Evolutionary conservation across 75 land plant species (phyloP).

Genomic region (Picea sitchensis): DNA sequence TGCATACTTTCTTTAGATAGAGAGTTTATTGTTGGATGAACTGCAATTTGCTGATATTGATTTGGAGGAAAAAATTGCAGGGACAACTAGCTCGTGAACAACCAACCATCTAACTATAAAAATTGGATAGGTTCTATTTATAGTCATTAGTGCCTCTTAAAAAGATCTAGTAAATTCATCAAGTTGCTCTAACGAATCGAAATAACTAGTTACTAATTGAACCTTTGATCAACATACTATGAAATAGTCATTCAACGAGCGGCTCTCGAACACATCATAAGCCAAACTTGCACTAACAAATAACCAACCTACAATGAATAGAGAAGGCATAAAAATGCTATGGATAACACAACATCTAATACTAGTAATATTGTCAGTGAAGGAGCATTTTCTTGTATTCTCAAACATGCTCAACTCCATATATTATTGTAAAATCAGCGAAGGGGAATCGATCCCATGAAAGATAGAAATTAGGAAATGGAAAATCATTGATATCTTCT

Average conservation of each 20-base stretch:
- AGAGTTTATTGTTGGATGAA: too few species aligned
- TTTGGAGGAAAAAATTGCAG: too few species aligned
- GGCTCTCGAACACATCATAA: conserved; percentile 16
- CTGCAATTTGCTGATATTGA: too few species aligned
- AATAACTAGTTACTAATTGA: not conserved
- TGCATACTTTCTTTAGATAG: too few species aligned
- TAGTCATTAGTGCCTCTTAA: not conserved
- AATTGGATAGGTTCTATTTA: not conserved
- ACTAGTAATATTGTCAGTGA: conserved; percentile 12
- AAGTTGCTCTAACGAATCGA: not conserved
- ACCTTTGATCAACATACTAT: not conserved
- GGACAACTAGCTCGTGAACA: not conserved
- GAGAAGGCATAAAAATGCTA: conserved; percentile 14
- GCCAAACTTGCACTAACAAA: conserved; percentile 12
- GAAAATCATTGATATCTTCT: too few species aligned
- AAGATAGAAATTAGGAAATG: too few species aligned
- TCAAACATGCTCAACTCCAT: too few species aligned
- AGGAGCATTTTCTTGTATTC: conserved; percentile 1
- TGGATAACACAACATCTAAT: not conserved
- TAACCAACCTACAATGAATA: conserved; percentile 19
- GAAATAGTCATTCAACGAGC: not conserved
- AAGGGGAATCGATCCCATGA: too few species aligned
- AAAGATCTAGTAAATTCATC: not conserved
- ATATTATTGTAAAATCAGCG: too few species aligned
- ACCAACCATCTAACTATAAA: not conserved